phyloP scores from a whole-genome alignment of 257 asterid genomes.

The Rehmannia glutinosa region DNA sequence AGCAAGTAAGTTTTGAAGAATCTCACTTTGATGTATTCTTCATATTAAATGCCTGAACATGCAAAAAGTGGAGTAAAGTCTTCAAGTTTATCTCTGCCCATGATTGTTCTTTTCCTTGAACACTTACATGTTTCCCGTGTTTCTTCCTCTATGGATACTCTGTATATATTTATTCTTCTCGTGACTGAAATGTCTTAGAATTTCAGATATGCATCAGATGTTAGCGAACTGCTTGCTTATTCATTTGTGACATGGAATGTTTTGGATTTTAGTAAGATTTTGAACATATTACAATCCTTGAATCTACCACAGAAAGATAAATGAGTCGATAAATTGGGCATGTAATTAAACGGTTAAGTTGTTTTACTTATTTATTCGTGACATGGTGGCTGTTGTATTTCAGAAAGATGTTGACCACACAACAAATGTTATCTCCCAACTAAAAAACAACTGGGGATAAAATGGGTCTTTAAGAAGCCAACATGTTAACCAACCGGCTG shows the following conservation, averaged over 20 bases:
- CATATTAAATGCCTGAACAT: not conserved
- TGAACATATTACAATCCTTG: too few species aligned
- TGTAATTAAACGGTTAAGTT: too few species aligned
- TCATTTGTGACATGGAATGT: not conserved
- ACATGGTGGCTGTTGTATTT: too few species aligned
- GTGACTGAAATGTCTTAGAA: not conserved
- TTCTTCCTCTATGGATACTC: not conserved
- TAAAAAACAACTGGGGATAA: too few species aligned
- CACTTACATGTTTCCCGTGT: not conserved
- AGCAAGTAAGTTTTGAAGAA: constrained; percentile 45
- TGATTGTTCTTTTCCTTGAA: not conserved
- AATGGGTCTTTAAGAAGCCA: too few species aligned
- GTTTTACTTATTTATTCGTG: too few species aligned
- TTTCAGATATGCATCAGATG: not conserved
- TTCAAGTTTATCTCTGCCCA: not conserved
- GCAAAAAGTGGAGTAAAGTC: not conserved
- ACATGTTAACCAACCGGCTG: too few species aligned
- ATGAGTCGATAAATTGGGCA: too few species aligned
- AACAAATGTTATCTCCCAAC: too few species aligned
- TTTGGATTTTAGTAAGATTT: too few species aligned
- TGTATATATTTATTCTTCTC: not conserved
- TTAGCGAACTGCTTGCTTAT: not conserved
- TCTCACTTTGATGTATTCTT: not conserved
- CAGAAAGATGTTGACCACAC: too few species aligned
- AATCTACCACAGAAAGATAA: too few species aligned